Evolutionary conservation across 495 filamentous ascomycete genomes (phyloP), one percentile per base, ranked within the genome.

Genomic region (Penicillium subrubescens): DNA sequence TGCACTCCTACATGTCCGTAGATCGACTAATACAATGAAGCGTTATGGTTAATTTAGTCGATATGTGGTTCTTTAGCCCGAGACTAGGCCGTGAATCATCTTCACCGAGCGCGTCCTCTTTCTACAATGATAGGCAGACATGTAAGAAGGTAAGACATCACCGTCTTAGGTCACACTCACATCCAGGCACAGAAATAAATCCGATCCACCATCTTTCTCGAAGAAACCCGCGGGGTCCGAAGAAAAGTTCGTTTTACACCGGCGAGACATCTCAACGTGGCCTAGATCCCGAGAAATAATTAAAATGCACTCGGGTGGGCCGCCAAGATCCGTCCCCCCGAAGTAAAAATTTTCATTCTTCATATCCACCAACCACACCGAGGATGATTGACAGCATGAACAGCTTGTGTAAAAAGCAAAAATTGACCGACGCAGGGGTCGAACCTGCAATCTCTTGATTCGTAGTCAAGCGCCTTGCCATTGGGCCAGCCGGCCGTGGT

Each of bases 381-480:
- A 6, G 25, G 21, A 51, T 15, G 21, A 11, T 15, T 25, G 25
- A 51, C 19, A 10, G 25, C 31, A 51, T 4, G 25, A 27, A 51
- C 15, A 54, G 25, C 25, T 27, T 27, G 25, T 27, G 25, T 27
- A 27, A 27, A 34, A 34, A 54, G 31, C 31, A 54, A 34, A 54
- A 71, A 37, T 52, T 79, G 77, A 79, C 78, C 75, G 74, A 80
- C 73, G 77, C 77, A 75, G 78, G 75, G 73, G 65, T 77, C 72
- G 71, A 75, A 73, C 78, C 77, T 81, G 78, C 78, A 84, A 85
- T 85, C 83, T 85, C 81, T 85, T 85, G 83, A 85, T 85, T 86
- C 86, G 86, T 88, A 88, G 86, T 88, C 86, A 88, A 88, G 84
- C 85, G 85, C 85, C 86, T 88, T 88, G 82, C 86, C 86, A 88